Evolutionary conservation across 164 flowering plant genomes (phyloP).

Genomic region (Taxillus chinensis): DNA sequence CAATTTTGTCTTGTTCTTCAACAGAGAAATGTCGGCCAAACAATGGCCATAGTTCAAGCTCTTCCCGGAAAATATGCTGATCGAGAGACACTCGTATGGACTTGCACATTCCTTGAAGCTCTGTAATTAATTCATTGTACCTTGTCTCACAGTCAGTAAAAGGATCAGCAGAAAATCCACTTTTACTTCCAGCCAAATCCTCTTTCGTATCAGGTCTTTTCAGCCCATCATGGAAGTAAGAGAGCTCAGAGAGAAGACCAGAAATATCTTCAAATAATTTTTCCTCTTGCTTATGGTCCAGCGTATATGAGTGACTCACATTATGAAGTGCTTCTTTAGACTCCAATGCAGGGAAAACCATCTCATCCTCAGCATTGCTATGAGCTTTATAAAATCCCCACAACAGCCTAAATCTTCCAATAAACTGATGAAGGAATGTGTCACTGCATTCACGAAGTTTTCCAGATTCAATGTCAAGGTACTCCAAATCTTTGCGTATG

Average conservation of each 20-base stretch:
- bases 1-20: constrained; percentile 69
- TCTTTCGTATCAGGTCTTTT: neutral
- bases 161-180: neutral
- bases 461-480: constrained; percentile 6
- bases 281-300: constrained; percentile 66
- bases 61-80: constrained; percentile 68
- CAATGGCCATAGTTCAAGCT: constrained; percentile 66
- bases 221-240: constrained; percentile 17
- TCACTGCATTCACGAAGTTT: neutral
- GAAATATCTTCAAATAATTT: constrained; percentile 42
- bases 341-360: constrained; percentile 84
- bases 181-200: neutral
- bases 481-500: constrained; percentile 1
- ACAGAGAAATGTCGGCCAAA: constrained; percentile 47
- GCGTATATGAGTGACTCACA: constrained; percentile 45
- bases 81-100: constrained; percentile 39
- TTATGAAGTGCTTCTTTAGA: constrained; percentile 49
- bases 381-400: constrained; percentile 44
- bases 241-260: constrained; percentile 39
- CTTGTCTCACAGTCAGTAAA: constrained; percentile 10
- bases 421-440: neutral
- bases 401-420: constrained; percentile 34
- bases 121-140: constrained; percentile 32
- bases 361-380: constrained; percentile 64
- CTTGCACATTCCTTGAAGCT: constrained; percentile 57